Percentiles rank a stretch among this genome's conserved stretches.
Conservation (phyloP, 345 rosid genomes). For the Linum trigynum region DNA sequence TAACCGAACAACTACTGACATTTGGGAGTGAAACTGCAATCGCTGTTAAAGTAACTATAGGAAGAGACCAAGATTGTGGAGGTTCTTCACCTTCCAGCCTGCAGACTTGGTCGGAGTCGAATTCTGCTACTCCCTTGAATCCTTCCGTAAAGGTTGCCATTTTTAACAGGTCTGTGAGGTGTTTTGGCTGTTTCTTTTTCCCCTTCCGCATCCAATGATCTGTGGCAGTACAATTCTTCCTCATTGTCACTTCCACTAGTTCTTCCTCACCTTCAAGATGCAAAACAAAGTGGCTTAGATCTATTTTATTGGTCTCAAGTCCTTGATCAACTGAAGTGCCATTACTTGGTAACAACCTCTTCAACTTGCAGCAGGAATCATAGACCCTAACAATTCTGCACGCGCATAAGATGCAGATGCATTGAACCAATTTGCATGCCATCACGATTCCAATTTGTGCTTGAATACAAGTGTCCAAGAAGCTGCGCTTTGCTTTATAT, state of each 20-base stretch:
- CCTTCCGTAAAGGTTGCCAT: slow-evolving; percentile 27
- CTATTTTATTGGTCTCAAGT: slow-evolving; percentile 22
- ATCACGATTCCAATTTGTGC: slow-evolving; percentile 55
- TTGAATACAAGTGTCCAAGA: slow-evolving; percentile 39
- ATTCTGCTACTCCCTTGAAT: slow-evolving; percentile 50
- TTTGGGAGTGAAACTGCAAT: slow-evolving; percentile 58
- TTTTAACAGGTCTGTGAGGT: slow-evolving; percentile 47
- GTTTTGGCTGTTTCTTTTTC: slow-evolving; percentile 39
- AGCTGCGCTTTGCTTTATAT: slow-evolving; percentile 21
- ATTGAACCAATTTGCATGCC: slow-evolving; percentile 49
- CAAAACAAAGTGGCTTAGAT: slow-evolving; percentile 56
- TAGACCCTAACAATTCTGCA: slow-evolving; percentile 27
- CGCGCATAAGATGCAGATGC: slow-evolving; percentile 39
- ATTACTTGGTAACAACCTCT: slow-evolving; percentile 15
- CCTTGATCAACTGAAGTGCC: slow-evolving; percentile 30
- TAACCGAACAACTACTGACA: slow-evolving; percentile 17
- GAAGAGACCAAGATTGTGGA: slow-evolving; percentile 74
- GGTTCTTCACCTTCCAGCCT: slow-evolving; percentile 49
- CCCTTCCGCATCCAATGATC: slow-evolving; percentile 51
- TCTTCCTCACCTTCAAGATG: slow-evolving; percentile 80
- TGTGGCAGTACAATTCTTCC: slow-evolving; percentile 51
- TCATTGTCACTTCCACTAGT: slow-evolving; percentile 45
- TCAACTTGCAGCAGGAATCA: slow-evolving; percentile 18
- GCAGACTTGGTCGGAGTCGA: slow-evolving; percentile 43
- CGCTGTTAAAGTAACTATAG: slow-evolving; percentile 61